phyloP scores from a whole-genome alignment of 2,329 filamentous ascomycete genomes.

The Acrocalymma vagum region DNA sequence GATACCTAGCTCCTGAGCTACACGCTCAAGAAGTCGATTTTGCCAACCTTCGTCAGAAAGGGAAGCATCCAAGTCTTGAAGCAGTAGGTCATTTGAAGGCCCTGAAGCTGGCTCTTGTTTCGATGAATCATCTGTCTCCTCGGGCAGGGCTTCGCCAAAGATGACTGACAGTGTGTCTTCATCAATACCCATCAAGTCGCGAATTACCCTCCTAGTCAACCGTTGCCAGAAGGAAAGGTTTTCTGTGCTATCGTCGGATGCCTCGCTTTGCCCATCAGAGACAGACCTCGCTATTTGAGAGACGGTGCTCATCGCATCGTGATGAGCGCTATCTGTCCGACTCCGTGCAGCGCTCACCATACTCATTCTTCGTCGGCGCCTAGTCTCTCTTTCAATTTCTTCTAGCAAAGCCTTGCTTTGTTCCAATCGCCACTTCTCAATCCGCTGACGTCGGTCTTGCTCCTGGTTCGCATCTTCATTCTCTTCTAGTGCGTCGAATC shows the following conservation, averaged over 20 bases:
- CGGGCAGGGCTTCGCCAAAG: conserved; percentile 79
- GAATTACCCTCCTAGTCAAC: conserved; percentile 85
- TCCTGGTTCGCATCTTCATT: conserved; percentile 64
- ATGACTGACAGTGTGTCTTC: conserved; percentile 85
- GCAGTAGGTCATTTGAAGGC: conserved; percentile 23
- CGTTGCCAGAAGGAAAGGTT: conserved; percentile 79
- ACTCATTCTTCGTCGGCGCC: conserved; percentile 70
- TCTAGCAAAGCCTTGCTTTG: conserved; percentile 86
- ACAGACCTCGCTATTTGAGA: conserved; percentile 26
- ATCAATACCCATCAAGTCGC: conserved; percentile 90
- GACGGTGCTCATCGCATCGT: conserved; percentile 14
- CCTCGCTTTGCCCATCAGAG: conserved; percentile 39
- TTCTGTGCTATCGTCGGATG: conserved; percentile 54
- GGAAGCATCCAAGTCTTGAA: conserved; percentile 37
- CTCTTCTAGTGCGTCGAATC: conserved; percentile 64
- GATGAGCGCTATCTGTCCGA: conserved; percentile 29
- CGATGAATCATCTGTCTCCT: no score
- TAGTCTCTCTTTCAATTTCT: conserved; percentile 88
- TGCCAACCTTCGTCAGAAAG: conserved; percentile 68
- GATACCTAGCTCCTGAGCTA: conserved; percentile 86
- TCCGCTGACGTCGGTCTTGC: conserved; percentile 79
- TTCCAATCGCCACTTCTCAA: conserved; percentile 91
- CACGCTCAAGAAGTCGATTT: conserved; percentile 78
- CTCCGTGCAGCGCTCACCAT: conserved; percentile 58
- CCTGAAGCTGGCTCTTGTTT: no score